A percentile compares a stretch with the other conserved stretches of the same genome.
phyloP scores from a whole-genome alignment of 2,329 filamentous ascomycete genomes.

The Arthrinium puccinioides region DNA sequence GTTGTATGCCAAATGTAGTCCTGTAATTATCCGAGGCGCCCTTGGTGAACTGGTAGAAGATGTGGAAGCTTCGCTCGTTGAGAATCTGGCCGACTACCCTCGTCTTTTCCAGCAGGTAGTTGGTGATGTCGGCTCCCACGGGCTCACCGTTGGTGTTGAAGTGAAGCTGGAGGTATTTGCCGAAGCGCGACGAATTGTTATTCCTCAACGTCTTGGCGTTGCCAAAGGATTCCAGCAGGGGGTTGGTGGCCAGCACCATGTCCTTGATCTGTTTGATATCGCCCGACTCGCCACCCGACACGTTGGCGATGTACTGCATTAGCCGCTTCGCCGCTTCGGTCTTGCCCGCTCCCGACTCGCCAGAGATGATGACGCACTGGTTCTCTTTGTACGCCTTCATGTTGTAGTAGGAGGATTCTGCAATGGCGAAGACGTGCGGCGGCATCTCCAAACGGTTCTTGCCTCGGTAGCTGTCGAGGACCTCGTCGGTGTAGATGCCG shows the following conservation, averaged over 20 bases:
- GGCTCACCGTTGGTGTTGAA: constrained; percentile 91
- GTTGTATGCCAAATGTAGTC: constrained; percentile 83
- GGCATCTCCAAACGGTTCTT: constrained; percentile 95
- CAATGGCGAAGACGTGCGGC: constrained; percentile 95
- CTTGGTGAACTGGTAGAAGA: constrained; percentile 99
- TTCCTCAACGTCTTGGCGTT: constrained; percentile 97
- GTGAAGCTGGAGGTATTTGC: constrained; percentile 95
- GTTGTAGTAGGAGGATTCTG: constrained; percentile 95
- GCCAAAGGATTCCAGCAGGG: constrained; percentile 91
- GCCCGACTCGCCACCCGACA: constrained; percentile 76
- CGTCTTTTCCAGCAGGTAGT: constrained; percentile 93
- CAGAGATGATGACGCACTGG: constrained; percentile 98
- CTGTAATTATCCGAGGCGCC: constrained; percentile 82
- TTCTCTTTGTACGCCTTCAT: constrained; percentile 99
- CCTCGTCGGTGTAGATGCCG: constrained; percentile 94
- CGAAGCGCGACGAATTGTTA: constrained; percentile 97
- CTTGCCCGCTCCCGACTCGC: constrained; percentile 96
- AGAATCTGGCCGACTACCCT: constrained; percentile 90
- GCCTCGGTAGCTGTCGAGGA: constrained; percentile 88
- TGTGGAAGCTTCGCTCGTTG: constrained; percentile 98
- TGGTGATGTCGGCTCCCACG: constrained; percentile 94
- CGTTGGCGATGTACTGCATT: constrained; percentile 99
- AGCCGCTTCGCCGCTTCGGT: constrained; percentile 97
- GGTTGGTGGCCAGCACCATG: constrained; percentile 98
- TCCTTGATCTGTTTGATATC: constrained; percentile 97